Evolutionary conservation across 2,329 filamentous ascomycete species (phyloP).

Genomic region (Fusarium liriodendri): DNA sequence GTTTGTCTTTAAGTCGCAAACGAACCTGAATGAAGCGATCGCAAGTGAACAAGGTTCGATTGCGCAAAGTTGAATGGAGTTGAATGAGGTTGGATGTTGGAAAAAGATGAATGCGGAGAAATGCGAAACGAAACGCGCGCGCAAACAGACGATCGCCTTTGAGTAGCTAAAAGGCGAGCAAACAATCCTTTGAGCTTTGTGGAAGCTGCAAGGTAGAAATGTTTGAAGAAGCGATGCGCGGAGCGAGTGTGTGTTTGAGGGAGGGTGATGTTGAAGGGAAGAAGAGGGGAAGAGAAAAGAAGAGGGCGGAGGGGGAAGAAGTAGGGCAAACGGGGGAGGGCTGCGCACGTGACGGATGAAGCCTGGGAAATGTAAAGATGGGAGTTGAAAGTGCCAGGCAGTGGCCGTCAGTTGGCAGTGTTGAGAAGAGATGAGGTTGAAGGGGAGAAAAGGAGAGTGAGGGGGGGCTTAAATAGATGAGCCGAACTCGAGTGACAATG

Average conservation of each 20-base stretch:
- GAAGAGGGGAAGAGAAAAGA: neutral
- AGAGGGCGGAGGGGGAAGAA: neutral
- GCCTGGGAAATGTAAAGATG: neutral
- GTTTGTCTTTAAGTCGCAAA: slow-evolving; percentile 1
- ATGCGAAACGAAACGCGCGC: neutral
- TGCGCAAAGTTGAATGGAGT: neutral
- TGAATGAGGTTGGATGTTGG: neutral
- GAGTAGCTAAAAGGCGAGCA: neutral
- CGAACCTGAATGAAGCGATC: neutral
- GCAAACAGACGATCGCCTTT: neutral
- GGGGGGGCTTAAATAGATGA: neutral
- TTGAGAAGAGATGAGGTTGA: neutral
- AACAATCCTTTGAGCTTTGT: neutral
- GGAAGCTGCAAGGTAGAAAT: neutral
- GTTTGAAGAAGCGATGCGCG: neutral
- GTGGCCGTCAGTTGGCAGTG: neutral
- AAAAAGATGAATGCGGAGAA: neutral
- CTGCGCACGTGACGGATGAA: neutral
- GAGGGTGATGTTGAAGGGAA: neutral
- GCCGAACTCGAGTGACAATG: neutral
- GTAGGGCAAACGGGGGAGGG: neutral
- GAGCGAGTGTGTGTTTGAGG: neutral
- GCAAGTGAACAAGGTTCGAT: neutral
- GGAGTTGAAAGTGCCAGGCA: neutral
- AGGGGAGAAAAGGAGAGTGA: neutral